Percentiles rank a stretch among this genome's conserved stretches.
phyloP scores from a whole-genome alignment of 441 rosid genomes.

The Croton laevigatus region DNA sequence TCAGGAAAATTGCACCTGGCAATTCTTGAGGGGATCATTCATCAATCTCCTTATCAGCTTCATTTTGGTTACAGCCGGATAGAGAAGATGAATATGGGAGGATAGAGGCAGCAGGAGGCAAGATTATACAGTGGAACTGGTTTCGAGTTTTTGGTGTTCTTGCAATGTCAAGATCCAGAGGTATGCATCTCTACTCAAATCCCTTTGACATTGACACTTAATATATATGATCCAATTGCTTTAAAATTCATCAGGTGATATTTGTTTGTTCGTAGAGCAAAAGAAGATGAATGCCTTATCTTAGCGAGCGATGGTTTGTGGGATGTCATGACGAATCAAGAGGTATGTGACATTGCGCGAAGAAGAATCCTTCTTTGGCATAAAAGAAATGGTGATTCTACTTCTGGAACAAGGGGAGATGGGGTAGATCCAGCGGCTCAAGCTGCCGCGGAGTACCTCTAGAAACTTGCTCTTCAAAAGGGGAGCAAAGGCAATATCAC shows the following conservation, averaged over 20 bases:
- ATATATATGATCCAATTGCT: too few relatives aligned
- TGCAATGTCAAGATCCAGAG: slow-evolving; percentile 91
- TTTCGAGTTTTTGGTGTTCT: slow-evolving; percentile 86
- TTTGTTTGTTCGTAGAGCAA: slow-evolving; percentile 57
- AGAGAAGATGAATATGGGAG: slow-evolving; percentile 82
- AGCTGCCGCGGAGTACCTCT: slow-evolving; percentile 77
- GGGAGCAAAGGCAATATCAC: slow-evolving; percentile 85
- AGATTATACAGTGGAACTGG: slow-evolving; percentile 85
- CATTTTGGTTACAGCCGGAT: slow-evolving; percentile 57
- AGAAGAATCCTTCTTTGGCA: slow-evolving; percentile 75
- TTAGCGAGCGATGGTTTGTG: slow-evolving; percentile 84
- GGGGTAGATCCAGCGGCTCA: slow-evolving; percentile 67
- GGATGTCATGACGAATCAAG: slow-evolving; percentile 84
- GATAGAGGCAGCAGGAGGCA: slow-evolving; percentile 94
- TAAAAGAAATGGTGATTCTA: slow-evolving; percentile 45
- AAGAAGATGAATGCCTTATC: slow-evolving; percentile 79
- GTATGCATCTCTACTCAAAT: slow-evolving; percentile 26
- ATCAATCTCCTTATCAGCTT: slow-evolving; percentile 18
- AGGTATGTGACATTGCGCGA: slow-evolving; percentile 72
- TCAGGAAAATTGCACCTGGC: slow-evolving; percentile 2
- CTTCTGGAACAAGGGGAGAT: slow-evolving; percentile 31
- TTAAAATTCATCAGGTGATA: slow-evolving; percentile 44
- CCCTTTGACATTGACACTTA: background rate
- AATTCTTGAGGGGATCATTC: slow-evolving; percentile 9
- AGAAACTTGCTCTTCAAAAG: slow-evolving; percentile 60